A percentile compares a stretch with the other conserved stretches of the same genome.
Evolutionary conservation across 139 green algal species (phyloP).

Genomic region (Chlamydomonas sp.): DNA sequence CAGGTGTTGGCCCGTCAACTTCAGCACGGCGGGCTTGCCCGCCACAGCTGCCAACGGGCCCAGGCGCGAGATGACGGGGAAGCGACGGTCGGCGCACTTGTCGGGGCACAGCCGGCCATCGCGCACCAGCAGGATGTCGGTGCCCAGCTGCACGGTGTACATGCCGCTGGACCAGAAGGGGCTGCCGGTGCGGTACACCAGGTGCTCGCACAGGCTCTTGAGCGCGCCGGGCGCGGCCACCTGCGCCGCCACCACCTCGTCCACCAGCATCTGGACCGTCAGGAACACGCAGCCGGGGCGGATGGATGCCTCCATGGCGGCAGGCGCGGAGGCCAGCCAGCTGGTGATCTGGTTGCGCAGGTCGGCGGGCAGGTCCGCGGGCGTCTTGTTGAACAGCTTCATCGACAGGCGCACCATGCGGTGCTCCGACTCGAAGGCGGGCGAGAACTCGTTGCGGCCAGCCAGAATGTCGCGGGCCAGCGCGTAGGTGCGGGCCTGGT

Average conservation of each 20-base stretch:
- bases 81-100: background rate
- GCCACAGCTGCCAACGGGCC: constrained; percentile 17
- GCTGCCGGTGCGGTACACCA: constrained; percentile 45
- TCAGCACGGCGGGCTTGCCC: background rate
- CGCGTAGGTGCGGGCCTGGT: constrained; percentile 39
- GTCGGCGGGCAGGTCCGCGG: constrained; percentile 75
- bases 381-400: constrained; percentile 88
- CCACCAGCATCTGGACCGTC: constrained; percentile 65
- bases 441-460: constrained; percentile 40
- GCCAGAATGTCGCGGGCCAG: constrained; percentile 45
- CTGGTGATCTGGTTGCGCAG: constrained; percentile 61
- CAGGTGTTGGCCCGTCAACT: constrained; percentile 19
- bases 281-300: constrained; percentile 85
- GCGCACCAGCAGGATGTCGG: constrained; percentile 32
- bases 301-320: constrained; percentile 76
- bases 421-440: constrained; percentile 49
- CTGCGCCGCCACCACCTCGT: background rate
- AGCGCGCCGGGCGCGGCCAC: constrained; percentile 34
- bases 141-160: constrained; percentile 62
- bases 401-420: constrained; percentile 62
- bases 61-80: constrained; percentile 18
- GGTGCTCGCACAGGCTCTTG: constrained; percentile 46
- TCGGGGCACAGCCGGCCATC: background rate
- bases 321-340: constrained; percentile 58
- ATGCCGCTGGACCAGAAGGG: constrained; percentile 58